Percentiles rank a stretch among this genome's conserved stretches.
Evolutionary conservation across 2,329 filamentous ascomycete species (phyloP).

Genomic region (Simplicillium aogashimaense): DNA sequence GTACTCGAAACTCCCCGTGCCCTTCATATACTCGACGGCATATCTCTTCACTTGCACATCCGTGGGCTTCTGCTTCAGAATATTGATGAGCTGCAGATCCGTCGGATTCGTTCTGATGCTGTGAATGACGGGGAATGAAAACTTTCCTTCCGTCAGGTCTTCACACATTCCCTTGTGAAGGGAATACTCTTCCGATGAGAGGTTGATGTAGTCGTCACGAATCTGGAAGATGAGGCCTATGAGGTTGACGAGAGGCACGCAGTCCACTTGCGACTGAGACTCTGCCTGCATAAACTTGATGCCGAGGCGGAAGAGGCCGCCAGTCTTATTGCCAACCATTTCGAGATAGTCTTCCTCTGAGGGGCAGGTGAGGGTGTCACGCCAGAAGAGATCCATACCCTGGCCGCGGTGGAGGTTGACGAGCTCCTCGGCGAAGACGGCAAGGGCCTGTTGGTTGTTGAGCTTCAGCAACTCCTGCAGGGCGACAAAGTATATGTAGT

Average conservation of each 20-base stretch:
- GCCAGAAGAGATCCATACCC: conserved; percentile 88
- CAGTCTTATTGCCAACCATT: conserved; percentile 49
- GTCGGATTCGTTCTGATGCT: conserved; percentile 68
- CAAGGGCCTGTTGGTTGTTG: conserved; percentile 54
- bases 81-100: conserved; percentile 78
- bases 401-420: conserved; percentile 79
- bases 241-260: conserved; percentile 74
- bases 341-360: conserved; percentile 87
- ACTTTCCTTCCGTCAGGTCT: conserved; percentile 94
- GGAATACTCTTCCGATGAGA: conserved; percentile 64
- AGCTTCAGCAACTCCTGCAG: conserved; percentile 66
- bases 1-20: conserved; percentile 82
- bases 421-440: conserved; percentile 73
- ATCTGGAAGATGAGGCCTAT: conserved; percentile 86
- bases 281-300: conserved; percentile 85
- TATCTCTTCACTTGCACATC: conserved; percentile 87
- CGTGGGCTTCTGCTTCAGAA: conserved; percentile 79
- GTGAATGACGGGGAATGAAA: conserved; percentile 92
- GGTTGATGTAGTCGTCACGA: conserved; percentile 88
- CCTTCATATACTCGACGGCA: conserved; percentile 84
- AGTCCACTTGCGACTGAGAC: conserved; percentile 48
- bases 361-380: conserved; percentile 73
- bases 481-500: conserved; percentile 80
- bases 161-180: conserved; percentile 90
- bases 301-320: conserved; percentile 73